phyloP scores from a whole-genome alignment of 2,329 filamentous ascomycete genomes.

The Aspergillus nomiae region DNA sequence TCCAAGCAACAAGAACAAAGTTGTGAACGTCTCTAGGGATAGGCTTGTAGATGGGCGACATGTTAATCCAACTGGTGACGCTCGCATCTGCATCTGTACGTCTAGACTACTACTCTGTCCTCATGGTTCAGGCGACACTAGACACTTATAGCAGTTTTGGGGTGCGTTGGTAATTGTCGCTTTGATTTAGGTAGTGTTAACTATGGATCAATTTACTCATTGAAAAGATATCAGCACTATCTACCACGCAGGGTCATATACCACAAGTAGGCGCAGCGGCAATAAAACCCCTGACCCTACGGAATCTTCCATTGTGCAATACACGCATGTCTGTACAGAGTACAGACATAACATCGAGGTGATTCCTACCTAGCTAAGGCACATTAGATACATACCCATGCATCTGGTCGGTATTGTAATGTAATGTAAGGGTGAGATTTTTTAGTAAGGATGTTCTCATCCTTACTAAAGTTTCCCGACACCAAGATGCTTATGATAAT shows the following conservation, averaged over 20 bases:
- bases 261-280: neutral
- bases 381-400: neutral
- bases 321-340: neutral
- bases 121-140: neutral
- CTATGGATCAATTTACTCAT: neutral
- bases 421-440: constrained; percentile 2
- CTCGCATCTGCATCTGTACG: neutral
- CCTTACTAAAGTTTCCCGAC: neutral
- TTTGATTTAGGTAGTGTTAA: neutral
- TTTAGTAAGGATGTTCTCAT: neutral
- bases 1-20: neutral
- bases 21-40: constrained; percentile 1
- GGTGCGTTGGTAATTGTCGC: neutral
- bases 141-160: neutral
- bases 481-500: neutral
- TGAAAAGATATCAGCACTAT: neutral
- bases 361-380: no score
- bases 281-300: neutral
- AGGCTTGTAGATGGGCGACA: constrained; percentile 7
- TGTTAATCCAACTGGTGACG: neutral
- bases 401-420: neutral
- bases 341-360: no score
- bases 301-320: constrained; percentile 2
- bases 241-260: neutral
- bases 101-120: neutral